Base-by-base conservation (phyloP, 2,329 filamentous ascomycete genomes). In the Penicillium brasilianum region DNA sequence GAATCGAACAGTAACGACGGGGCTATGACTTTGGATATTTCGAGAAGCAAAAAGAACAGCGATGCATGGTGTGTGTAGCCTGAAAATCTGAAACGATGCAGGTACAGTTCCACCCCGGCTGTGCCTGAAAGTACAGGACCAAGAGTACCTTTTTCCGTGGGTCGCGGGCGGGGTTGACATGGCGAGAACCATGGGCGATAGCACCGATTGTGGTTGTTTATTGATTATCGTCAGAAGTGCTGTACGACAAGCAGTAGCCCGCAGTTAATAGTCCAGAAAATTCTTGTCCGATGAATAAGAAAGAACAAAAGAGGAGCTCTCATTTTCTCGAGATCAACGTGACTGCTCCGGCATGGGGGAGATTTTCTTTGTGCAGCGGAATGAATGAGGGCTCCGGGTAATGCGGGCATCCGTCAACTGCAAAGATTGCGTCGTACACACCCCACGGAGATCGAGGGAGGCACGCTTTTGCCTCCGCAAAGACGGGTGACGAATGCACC, bases 181-280 rank as follows among this genome's bases (percentile, higher is more conserved):
- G 58, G 28, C 46, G 53, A 36, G 44, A 59, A 59, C 66, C 67
- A 63, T 63, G 66, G 64, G 41, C 58, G 28, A 46, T 32, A 3
- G 41, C 28, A 50, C 60, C 53, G 48, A 48, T 65, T 67, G 46
- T 25, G 55, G 66, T 57, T 64, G 59, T 68, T 64, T 66, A 58
- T 68, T 69, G 44, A 48, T 48, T 22, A 22, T 30, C 44, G 44
- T 48, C 16, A 48, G 39, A 43, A 10, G 39, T 18, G 20, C 18
- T 10, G 37, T 39, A 39, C 37, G 36, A 39, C 44, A n/a, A 28
- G 30, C n/a, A n/a, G n/a, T n/a, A n/a, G n/a, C n/a, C n/a, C n/a
- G n/a, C n/a, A n/a, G n/a, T n/a, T n/a, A n/a, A n/a, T n/a, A n/a
- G 46, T 32, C n/a, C 28, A 2, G n/a, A 14, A n/a, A 13, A 2